Evolutionary conservation across 768 basidiomycete genomes (phyloP).

Genomic region (Suillus sp.): DNA sequence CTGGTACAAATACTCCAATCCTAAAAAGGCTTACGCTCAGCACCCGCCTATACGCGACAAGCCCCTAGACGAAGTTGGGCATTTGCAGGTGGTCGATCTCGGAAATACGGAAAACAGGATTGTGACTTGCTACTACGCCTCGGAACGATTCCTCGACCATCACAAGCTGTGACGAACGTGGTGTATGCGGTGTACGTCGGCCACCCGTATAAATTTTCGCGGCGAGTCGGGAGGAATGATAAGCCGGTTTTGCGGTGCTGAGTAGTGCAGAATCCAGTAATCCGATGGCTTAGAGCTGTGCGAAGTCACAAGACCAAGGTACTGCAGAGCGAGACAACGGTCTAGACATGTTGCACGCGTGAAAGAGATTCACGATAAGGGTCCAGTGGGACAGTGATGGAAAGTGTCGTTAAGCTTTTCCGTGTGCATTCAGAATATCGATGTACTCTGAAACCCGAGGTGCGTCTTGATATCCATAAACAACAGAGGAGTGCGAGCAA

Average conservation of each 20-base stretch:
- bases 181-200: neutral
- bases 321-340: neutral
- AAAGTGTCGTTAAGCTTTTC: neutral
- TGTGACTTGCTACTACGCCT: neutral
- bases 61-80: neutral
- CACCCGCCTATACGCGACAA: neutral
- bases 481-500: neutral
- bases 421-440: neutral
- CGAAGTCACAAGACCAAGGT: neutral
- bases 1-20: neutral
- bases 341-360: neutral
- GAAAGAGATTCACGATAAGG: neutral
- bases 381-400: neutral
- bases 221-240: neutral
- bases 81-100: neutral
- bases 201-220: neutral
- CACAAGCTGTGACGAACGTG: neutral
- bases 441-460: neutral
- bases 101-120: neutral
- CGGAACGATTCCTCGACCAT: neutral
- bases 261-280: slow-evolving; percentile 2
- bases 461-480: neutral
- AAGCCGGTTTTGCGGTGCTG: neutral
- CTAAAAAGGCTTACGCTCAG: neutral
- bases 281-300: neutral